These are phyloP conservation scores for Euryodendron excelsum DNA, from an alignment of 148 eudicot genomes.

Conservation along the genomic window DNA sequence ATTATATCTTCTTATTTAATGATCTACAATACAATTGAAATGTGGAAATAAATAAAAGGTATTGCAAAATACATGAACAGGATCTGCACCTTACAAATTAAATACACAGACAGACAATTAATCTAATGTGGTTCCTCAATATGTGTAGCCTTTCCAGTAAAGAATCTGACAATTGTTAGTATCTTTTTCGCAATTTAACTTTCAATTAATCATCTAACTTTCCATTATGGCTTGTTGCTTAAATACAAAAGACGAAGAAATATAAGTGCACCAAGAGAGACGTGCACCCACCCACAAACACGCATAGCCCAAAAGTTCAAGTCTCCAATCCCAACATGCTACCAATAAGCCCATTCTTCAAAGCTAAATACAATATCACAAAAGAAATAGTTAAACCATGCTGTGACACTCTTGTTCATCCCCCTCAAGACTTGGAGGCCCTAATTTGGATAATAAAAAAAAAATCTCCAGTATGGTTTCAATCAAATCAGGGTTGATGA, in stretches of 20 bases:
- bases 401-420: too few species aligned
- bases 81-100: background rate
- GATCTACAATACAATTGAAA: background rate
- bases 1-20: background rate
- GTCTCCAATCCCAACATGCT: background rate
- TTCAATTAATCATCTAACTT: background rate
- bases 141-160: background rate
- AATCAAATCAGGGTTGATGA: too few species aligned
- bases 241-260: background rate
- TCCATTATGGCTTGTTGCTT: background rate
- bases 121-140: background rate
- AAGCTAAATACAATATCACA: too few species aligned
- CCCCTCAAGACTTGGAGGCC: too few species aligned
- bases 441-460: too few species aligned
- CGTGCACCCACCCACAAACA: background rate
- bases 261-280: background rate
- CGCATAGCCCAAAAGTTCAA: background rate
- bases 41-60: background rate
- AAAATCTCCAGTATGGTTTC: too few species aligned
- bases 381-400: too few species aligned
- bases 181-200: too few species aligned
- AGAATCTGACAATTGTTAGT: background rate
- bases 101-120: background rate
- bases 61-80: background rate
- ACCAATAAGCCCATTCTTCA: too few species aligned